Evolutionary conservation across 129 eudicot genomes (phyloP).

Genomic region (Chrysanthemum lavandulifolium): DNA sequence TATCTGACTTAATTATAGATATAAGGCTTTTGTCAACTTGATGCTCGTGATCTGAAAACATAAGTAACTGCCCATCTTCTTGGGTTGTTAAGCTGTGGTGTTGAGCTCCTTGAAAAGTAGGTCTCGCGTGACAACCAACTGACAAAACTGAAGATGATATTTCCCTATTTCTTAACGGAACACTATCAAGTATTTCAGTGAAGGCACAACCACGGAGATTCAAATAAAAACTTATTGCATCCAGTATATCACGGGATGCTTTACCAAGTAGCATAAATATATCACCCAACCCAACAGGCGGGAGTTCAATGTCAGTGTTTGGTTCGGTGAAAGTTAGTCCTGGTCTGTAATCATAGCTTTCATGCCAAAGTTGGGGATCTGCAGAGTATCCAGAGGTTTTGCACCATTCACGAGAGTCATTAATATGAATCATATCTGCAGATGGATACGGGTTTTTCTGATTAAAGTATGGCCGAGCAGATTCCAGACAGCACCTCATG

Average conservation of each 20-base stretch:
- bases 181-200: constrained; percentile 83
- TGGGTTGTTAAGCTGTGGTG: constrained; percentile 72
- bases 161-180: constrained; percentile 81
- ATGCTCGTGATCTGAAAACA: constrained; percentile 81
- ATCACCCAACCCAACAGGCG: constrained; percentile 85
- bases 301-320: constrained; percentile 61
- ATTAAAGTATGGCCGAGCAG: constrained; percentile 76
- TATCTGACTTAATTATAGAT: constrained; percentile 82
- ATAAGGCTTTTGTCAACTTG: constrained; percentile 77
- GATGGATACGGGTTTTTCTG: constrained; percentile 76
- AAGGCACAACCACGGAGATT: constrained; percentile 84
- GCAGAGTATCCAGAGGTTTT: constrained; percentile 92
- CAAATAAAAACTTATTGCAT: constrained; percentile 75
- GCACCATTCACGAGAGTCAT: constrained; percentile 93
- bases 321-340: constrained; percentile 60
- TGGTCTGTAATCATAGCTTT: constrained; percentile 79
- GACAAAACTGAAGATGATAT: constrained; percentile 89
- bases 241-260: constrained; percentile 80
- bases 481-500: constrained; percentile 77
- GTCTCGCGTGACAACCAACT: constrained; percentile 80
- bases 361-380: constrained; percentile 86
- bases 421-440: constrained; percentile 59
- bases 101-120: constrained; percentile 88
- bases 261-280: constrained; percentile 66
- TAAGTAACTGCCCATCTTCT: constrained; percentile 71